Conservation (phyloP, 805 yeast genomes). For the Hanseniaspora occidentalis region DNA sequence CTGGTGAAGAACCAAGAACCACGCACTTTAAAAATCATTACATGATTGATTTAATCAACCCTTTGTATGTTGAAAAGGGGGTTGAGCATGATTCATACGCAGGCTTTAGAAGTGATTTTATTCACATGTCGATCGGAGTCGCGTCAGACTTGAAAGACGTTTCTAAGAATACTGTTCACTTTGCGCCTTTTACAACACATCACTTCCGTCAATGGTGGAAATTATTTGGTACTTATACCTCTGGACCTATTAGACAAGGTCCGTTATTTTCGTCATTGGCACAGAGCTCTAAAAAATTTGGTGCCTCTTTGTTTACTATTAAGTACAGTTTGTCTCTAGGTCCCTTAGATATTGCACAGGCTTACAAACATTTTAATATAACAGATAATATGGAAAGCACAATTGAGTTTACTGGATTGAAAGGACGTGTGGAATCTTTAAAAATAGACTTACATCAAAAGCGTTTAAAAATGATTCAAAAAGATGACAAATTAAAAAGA, state of each 20-base stretch:
- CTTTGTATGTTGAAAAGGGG: conserved; percentile 27
- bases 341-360: conserved; percentile 61
- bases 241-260: conserved; percentile 70
- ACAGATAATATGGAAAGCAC: conserved; percentile 10
- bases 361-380: conserved; percentile 40
- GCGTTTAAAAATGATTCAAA: conserved; percentile 28
- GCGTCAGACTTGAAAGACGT: conserved; percentile 23
- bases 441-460: conserved; percentile 52
- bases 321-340: conserved; percentile 58
- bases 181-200: conserved; percentile 54
- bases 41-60: conserved; percentile 47
- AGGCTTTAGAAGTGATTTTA: conserved; percentile 50
- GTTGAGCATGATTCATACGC: conserved; percentile 45
- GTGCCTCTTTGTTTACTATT: conserved; percentile 56
- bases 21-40: conserved; percentile 47
- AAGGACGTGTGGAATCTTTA: conserved; percentile 38
- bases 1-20: conserved; percentile 32
- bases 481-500: conserved; percentile 32
- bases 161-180: conserved; percentile 53
- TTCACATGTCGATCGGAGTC: conserved; percentile 39
- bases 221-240: conserved; percentile 59
- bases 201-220: conserved; percentile 79
- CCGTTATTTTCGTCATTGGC: conserved; percentile 40
- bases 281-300: conserved; percentile 43
- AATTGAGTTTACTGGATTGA: conserved; percentile 45